Base-by-base conservation (phyloP, 2,329 filamentous ascomycete genomes). In the Mycosphaerella arachidis region DNA sequence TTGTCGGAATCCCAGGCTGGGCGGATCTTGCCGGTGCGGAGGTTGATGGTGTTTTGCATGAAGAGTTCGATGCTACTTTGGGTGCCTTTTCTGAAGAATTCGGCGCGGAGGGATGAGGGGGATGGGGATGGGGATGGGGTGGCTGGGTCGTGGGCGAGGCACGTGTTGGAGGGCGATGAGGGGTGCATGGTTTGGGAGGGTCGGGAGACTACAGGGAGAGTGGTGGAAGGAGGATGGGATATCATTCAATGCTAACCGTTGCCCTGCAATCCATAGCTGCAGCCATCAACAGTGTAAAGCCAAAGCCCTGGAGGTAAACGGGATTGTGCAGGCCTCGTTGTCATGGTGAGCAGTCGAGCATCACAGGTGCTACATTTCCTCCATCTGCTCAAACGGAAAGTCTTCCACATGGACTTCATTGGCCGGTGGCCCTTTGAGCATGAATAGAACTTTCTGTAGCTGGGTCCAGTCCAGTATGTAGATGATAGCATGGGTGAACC, bases 401-500 rank as follows among this genome's bases (percentile, higher is more conserved):
- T 73, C 70, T 43, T 68, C 60, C 6, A 73, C 58, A 6, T 48
- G 53, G n/a, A 71, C 66, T 4, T 50, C 61, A 52, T 67, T 65
- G 16, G 65, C 68, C 45, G 61, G 59, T 13, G 67, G 66, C 3
- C 70, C 69, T 18, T 57, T 46, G 20, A 66, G 51, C 13, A 48
- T 62, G 35, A 62, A 61, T 6, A 71, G 6, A 48, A 69, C 31
- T 40, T 43, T 58, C 8, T 54, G 55, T 24, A 67, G 20, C 16
- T 64, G 61, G 9, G 59, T 62, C 53, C 59, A 61, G 16, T 30
- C 37, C 35, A 60, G 37, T 20, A 63, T 60, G 35, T 57, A 53
- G 20, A 64, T 33, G 10, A 68, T 51, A 3, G 48, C 53, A 40
- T 62, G 55, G 55, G 65, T 48, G 2, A 59, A 30, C 40, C 31